Conservation (phyloP, 1,139 yeast genomes). For the Blastobotrys arbuscula region DNA sequence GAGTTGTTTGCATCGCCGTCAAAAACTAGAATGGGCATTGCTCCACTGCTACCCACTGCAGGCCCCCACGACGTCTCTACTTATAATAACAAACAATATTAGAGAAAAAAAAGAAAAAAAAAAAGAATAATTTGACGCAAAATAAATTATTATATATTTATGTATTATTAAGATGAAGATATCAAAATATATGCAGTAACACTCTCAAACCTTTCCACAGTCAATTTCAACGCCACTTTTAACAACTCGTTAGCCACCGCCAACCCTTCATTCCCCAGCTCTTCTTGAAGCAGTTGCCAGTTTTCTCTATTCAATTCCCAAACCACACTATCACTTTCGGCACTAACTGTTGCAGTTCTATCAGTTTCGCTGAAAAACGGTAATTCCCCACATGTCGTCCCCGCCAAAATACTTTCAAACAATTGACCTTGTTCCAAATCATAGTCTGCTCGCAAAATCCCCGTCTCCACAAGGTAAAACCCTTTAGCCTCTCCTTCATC, state of each 20-base stretch:
- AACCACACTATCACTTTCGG: slow-evolving; percentile 54
- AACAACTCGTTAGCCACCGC: slow-evolving; percentile 66
- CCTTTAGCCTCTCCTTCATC: slow-evolving; percentile 33
- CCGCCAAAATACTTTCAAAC: slow-evolving; percentile 76
- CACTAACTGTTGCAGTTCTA: slow-evolving; percentile 37
- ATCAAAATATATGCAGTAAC: slow-evolving; percentile 32
- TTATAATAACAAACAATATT: neutral
- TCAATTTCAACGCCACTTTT: slow-evolving; percentile 56
- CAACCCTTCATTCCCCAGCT: slow-evolving; percentile 41
- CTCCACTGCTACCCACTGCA: slow-evolving; percentile 12
- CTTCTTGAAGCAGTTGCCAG: slow-evolving; percentile 40
- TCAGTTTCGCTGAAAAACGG: slow-evolving; percentile 43
- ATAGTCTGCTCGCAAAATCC: slow-evolving; percentile 61
- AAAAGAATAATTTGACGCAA: too few species aligned
- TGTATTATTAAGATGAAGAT: slow-evolving; percentile 22
- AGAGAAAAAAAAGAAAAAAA: slow-evolving; percentile 2
- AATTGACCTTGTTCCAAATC: slow-evolving; percentile 53
- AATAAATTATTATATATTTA: too few species aligned
- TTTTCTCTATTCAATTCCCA: slow-evolving; percentile 61
- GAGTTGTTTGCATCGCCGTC: slow-evolving; percentile 3
- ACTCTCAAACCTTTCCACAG: slow-evolving; percentile 63
- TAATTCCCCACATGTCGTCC: slow-evolving; percentile 83
- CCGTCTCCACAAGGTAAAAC: slow-evolving; percentile 70
- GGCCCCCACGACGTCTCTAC: slow-evolving; percentile 8
- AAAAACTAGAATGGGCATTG: slow-evolving; percentile 8